A percentile compares a stretch with the other conserved stretches of the same genome.
phyloP scores from a whole-genome alignment of 2,329 filamentous ascomycete genomes.

The Epichloe uncinata region DNA sequence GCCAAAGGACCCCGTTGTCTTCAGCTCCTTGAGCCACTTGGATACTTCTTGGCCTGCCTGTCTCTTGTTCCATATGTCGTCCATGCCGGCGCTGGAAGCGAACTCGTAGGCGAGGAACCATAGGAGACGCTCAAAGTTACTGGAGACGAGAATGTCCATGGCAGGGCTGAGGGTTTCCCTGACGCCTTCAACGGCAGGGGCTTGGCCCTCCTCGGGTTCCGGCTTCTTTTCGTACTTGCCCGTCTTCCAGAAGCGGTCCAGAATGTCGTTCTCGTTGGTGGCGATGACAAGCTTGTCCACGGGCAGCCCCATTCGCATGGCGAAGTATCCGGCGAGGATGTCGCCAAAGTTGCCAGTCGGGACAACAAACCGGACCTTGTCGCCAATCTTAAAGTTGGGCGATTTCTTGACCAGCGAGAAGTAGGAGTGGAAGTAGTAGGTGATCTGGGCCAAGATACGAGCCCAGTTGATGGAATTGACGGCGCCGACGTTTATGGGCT shows the following conservation, averaged over 20 bases:
- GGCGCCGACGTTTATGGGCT: slow-evolving; percentile 69
- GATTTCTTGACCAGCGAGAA: slow-evolving; percentile 59
- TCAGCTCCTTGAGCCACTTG: slow-evolving; percentile 67
- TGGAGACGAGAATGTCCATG: slow-evolving; percentile 95
- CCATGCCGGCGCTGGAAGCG: slow-evolving; percentile 43
- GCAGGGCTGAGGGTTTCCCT: slow-evolving; percentile 88
- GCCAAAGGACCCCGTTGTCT: slow-evolving; percentile 66
- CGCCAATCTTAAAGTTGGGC: slow-evolving; percentile 45
- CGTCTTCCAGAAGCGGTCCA: slow-evolving; percentile 87
- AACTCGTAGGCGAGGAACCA: slow-evolving; percentile 83
- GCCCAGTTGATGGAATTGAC: slow-evolving; percentile 98
- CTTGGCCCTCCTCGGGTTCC: slow-evolving; percentile 29
- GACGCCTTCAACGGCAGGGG: slow-evolving; percentile 54
- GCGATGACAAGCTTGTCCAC: slow-evolving; percentile 80
- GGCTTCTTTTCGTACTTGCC: slow-evolving; percentile 81
- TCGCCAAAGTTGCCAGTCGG: slow-evolving; percentile 97
- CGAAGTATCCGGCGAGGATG: slow-evolving; percentile 87
- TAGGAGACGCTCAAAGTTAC: slow-evolving; percentile 90
- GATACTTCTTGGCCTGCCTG: slow-evolving; percentile 65
- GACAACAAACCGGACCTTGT: slow-evolving; percentile 72
- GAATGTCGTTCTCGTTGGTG: slow-evolving; percentile 95
- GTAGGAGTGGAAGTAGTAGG: slow-evolving; percentile 94
- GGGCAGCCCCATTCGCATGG: slow-evolving; percentile 78
- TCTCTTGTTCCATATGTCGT: slow-evolving; percentile 52
- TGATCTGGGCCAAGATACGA: slow-evolving; percentile 88